Base-by-base conservation (phyloP, 2,329 filamentous ascomycete genomes). In the Cercospora sp. region DNA sequence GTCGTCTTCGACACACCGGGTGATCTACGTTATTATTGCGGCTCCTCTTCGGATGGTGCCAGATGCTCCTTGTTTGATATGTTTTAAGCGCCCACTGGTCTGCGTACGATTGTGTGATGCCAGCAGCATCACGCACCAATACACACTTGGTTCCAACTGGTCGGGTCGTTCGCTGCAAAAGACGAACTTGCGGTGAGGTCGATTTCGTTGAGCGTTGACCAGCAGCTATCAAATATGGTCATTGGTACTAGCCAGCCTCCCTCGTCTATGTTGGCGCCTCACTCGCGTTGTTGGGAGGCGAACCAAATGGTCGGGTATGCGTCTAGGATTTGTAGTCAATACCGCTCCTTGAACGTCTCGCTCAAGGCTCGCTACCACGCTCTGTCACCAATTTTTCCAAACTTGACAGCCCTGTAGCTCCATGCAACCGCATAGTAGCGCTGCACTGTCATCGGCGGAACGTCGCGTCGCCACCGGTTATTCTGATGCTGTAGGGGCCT, bases 361-460 rank as follows among this genome's bases (percentile, higher is more conserved):
- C 13, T n/a, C 48, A 28, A 28, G 20, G 48, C 48, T 53, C 23
- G 48, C 48, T 55, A 55, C 12, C 48, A 55, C 23, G 13, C n/a
- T 28, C 48, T 59, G 28, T 18, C 28, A 33, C 55, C 18, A 30
- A 12, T 9, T 4, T 36, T 59, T 33, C 30, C 3, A 8, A 18
- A 31, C 33, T 60, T 48, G 61, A 30, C 36, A 28, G 28, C 31
- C 20, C 63, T 66, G 16, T 57, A 36, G 51, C 30, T 64, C 36
- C 23, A 42, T 36, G 62, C 26, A n/a, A 63, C 12, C 30, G 40
- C 13, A 53, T 30, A 30, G 42, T 60, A 31, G 64, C 58, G 45
- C 45, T 40, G 18, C 42, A 59, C 28, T 36, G 55, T 48, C 30
- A 36, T 63, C 65, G 61, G 65, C 65, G 33, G 12, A 60, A 63